These are phyloP conservation scores for Dianthus caryophyllus DNA, from an alignment of 148 eudicot genomes.

Conservation along the genomic window DNA sequence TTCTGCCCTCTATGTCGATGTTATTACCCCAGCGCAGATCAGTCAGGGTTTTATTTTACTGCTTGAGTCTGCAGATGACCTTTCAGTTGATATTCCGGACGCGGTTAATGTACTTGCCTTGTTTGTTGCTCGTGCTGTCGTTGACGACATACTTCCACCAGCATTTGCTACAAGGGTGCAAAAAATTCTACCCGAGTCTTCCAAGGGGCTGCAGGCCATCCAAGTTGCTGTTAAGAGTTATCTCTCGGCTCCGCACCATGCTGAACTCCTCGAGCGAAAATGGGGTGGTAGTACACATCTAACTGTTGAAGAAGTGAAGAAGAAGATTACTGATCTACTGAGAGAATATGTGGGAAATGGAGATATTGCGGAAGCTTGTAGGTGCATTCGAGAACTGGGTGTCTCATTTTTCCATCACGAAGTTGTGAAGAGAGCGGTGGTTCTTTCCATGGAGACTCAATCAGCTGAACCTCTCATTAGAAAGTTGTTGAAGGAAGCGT, in stretches of 20 bases:
- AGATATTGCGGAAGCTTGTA: conserved; percentile 82
- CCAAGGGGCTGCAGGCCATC: conserved; percentile 73
- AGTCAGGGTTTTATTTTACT: conserved; percentile 87
- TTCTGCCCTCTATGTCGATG: conserved; percentile 83
- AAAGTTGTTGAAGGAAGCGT: conserved; percentile 70
- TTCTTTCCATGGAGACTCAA: conserved; percentile 73
- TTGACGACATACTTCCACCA: conserved; percentile 94
- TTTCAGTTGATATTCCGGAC: conserved; percentile 85
- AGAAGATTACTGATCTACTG: conserved; percentile 67
- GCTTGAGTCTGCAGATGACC: conserved; percentile 89
- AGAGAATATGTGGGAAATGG: conserved; percentile 80
- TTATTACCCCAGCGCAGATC: conserved; percentile 71
- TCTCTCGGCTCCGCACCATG: conserved; percentile 98
- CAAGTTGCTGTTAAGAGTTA: conserved; percentile 93
- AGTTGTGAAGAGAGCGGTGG: conserved; percentile 86
- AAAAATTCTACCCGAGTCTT: conserved; percentile 47
- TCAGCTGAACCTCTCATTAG: conserved; percentile 60
- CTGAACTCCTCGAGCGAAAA: conserved; percentile 82
- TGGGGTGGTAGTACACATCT: conserved; percentile 95
- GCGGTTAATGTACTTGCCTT: conserved; percentile 76
- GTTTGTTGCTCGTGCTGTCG: conserved; percentile 90
- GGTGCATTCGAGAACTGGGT: conserved; percentile 83
- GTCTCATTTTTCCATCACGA: conserved; percentile 91
- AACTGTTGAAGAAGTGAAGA: conserved; percentile 92
- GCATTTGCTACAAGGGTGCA: conserved; percentile 71